phyloP scores from a whole-genome alignment of 2,329 filamentous ascomycete species.

The Thermoascus crustaceus region DNA sequence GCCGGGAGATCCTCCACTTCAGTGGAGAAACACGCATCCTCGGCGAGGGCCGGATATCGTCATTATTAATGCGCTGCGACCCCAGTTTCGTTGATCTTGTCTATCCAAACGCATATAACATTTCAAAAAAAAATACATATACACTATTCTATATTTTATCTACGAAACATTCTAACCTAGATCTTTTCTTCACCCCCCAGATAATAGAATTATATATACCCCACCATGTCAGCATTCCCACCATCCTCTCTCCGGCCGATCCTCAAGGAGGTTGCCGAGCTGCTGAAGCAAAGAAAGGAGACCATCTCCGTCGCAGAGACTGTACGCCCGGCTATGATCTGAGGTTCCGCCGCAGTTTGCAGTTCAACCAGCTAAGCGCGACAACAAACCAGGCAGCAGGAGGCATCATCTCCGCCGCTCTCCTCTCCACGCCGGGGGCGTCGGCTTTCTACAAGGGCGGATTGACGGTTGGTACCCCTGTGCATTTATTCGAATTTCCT shows the following conservation, averaged over 20 bases:
- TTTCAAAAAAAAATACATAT: too few relatives aligned
- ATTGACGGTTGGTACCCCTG: constrained; percentile 38
- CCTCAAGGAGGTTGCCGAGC: constrained; percentile 42
- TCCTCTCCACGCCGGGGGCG: constrained; percentile 53
- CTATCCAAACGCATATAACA: too few relatives aligned
- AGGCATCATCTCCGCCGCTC: constrained; percentile 51
- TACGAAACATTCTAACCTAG: too few relatives aligned
- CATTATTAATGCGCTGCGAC: constrained; percentile 1
- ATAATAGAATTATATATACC: background rate
- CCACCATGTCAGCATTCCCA: constrained; percentile 22
- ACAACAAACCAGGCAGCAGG: constrained; percentile 45
- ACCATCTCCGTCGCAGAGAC: constrained; percentile 56
- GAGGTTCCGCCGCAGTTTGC: background rate
- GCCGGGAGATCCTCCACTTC: too few relatives aligned
- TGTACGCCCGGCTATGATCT: constrained; percentile 21
- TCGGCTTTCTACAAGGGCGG: constrained; percentile 53
- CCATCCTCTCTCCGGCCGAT: constrained; percentile 33
- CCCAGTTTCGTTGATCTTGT: background rate
- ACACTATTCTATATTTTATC: too few relatives aligned
- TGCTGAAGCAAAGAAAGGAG: constrained; percentile 49
- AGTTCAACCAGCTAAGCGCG: background rate
- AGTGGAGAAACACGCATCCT: too few relatives aligned
- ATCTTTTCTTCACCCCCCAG: too few relatives aligned
- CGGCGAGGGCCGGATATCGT: background rate
- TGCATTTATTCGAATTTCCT: background rate